A percentile compares a stretch with the other conserved stretches of the same genome.
Evolutionary conservation across 352 stramenopile species (phyloP).

Genomic region (Phytophthora macrochlamydospora): DNA sequence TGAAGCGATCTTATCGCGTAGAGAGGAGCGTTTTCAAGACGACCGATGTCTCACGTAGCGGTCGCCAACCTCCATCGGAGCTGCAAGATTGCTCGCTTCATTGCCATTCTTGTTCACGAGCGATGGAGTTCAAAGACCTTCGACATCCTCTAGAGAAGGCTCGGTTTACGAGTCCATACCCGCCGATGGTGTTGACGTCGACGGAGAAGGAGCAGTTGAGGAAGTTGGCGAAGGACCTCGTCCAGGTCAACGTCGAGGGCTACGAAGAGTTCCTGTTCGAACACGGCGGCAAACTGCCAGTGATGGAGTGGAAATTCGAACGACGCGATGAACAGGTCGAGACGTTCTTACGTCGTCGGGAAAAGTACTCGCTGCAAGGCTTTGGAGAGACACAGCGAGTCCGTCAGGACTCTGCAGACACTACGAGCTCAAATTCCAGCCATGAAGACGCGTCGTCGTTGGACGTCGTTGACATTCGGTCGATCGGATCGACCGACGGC

Average conservation of each 20-base stretch:
- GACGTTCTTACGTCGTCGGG: slow-evolving; percentile 27
- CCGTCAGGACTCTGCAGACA: slow-evolving; percentile 15
- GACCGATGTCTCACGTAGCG: no score
- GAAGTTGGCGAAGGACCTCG: background rate
- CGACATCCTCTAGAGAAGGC: no score
- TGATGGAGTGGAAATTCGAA: slow-evolving; percentile 30
- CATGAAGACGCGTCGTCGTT: slow-evolving; percentile 25
- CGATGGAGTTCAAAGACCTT: no score
- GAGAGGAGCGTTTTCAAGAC: no score
- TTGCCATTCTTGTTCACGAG: no score
- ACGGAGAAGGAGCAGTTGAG: no score
- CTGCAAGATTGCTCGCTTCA: no score
- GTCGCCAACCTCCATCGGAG: no score
- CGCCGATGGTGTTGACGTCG: no score
- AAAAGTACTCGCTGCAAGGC: slow-evolving; percentile 23
- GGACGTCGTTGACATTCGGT: slow-evolving; percentile 26
- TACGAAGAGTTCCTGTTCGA: background rate
- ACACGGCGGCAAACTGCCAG: slow-evolving; percentile 14
- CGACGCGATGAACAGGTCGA: slow-evolving; percentile 30
- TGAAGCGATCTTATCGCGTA: no score
- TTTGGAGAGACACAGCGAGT: slow-evolving; percentile 28
- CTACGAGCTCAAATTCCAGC: slow-evolving; percentile 15
- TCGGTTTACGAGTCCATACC: no score
- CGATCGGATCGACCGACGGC: slow-evolving; percentile 31
- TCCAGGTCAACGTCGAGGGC: slow-evolving; percentile 13